phyloP scores from a whole-genome alignment of 805 yeast species.

The Starmerella lactis-condensi region DNA sequence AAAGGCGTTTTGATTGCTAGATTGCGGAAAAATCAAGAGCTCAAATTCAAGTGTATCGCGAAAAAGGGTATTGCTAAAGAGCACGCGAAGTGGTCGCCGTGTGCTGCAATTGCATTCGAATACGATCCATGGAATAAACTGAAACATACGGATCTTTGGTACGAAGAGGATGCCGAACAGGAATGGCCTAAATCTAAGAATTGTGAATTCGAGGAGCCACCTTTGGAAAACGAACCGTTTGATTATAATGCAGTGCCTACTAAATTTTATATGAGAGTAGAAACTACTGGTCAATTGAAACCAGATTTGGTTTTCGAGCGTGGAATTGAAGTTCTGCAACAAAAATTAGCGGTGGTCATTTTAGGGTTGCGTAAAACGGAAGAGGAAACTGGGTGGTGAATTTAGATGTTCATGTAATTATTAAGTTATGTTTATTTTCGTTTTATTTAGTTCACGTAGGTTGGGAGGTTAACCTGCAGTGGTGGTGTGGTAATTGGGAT shows the following conservation, averaged over 20 bases:
- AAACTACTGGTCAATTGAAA: conserved; percentile 74
- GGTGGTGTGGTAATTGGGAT: too few relatives aligned
- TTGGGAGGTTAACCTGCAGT: too few relatives aligned
- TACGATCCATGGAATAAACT: conserved; percentile 98
- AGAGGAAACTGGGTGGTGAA: conserved; percentile 14
- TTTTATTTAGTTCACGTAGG: too few relatives aligned
- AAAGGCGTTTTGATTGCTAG: conserved; percentile 78
- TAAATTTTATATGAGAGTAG: conserved; percentile 73
- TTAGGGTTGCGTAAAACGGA: conserved; percentile 33
- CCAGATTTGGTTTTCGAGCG: conserved; percentile 79
- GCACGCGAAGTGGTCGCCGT: conserved; percentile 97
- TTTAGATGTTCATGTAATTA: background rate
- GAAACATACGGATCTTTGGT: conserved; percentile 92
- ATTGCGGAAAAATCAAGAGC: conserved; percentile 79
- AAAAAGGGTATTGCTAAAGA: conserved; percentile 95
- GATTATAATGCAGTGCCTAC: conserved; percentile 70
- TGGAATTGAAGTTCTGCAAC: conserved; percentile 69
- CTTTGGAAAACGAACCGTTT: conserved; percentile 67
- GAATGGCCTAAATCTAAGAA: conserved; percentile 91
- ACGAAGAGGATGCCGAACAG: conserved; percentile 64
- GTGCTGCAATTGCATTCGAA: conserved; percentile 88
- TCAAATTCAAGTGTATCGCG: conserved; percentile 78
- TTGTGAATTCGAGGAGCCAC: conserved; percentile 92
- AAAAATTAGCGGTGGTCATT: conserved; percentile 74
- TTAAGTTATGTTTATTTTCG: too few relatives aligned